These are phyloP conservation scores for Asclepias syriaca DNA, from an alignment of 257 asterid species.

Conservation along the genomic window DNA sequence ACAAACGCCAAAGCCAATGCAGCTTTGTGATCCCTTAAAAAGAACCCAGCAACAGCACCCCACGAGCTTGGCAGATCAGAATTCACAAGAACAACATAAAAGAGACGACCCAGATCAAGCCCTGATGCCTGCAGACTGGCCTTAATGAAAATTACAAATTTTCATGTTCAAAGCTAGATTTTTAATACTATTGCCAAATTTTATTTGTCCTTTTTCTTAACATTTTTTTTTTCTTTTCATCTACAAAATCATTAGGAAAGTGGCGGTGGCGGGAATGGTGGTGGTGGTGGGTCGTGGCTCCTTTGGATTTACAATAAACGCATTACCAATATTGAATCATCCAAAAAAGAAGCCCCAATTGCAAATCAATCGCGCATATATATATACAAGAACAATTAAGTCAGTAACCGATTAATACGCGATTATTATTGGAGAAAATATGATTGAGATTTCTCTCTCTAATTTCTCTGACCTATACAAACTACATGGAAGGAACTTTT, in stretches of 20 bases:
- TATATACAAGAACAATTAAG: neutral
- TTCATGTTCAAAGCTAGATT: neutral
- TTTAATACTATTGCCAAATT: neutral
- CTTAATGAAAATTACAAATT: conserved; percentile 11
- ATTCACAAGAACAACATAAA: conserved; percentile 19
- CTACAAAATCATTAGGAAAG: neutral
- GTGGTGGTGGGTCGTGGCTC: conserved; percentile 2
- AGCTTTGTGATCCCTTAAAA: conserved; percentile 20
- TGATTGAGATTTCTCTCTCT: neutral
- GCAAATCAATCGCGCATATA: neutral
- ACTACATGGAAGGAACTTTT: neutral
- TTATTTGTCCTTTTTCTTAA: neutral
- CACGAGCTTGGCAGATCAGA: conserved; percentile 34
- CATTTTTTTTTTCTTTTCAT: neutral
- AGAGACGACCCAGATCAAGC: conserved; percentile 27
- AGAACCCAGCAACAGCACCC: conserved; percentile 6
- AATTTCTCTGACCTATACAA: neutral
- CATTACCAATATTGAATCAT: neutral
- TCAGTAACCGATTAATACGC: conserved; percentile 14
- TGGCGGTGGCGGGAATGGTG: conserved; percentile 2
- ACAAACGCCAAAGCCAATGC: conserved; percentile 16
- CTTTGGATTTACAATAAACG: conserved; percentile 6
- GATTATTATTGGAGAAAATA: neutral
- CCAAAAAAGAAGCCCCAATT: conserved; percentile 12
- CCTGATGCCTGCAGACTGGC: conserved; percentile 14